phyloP scores from a whole-genome alignment of 2,329 filamentous ascomycete genomes.

The Fusarium brachygibbosum region DNA sequence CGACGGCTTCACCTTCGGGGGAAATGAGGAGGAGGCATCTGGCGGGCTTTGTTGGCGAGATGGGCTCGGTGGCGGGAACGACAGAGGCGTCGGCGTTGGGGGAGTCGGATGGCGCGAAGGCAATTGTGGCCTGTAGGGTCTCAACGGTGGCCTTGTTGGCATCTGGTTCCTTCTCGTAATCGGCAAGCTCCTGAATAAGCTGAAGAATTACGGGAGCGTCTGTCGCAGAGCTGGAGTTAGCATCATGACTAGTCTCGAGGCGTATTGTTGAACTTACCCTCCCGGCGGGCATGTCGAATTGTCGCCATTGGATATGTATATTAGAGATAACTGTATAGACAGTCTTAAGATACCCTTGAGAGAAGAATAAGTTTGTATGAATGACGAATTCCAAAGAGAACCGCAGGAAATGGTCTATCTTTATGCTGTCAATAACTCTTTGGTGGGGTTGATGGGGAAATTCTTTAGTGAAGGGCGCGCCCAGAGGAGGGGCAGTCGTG shows the following conservation, averaged over 20 bases:
- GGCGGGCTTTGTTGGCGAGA: conserved; percentile 71
- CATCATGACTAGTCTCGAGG: conserved; percentile 16
- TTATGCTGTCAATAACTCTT: conserved; percentile 9
- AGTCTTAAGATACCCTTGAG: conserved; percentile 6
- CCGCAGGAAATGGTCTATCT: conserved; percentile 1
- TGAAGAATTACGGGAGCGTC: conserved; percentile 85
- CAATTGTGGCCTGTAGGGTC: conserved; percentile 79
- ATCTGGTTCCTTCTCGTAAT: conserved; percentile 84
- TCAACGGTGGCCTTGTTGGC: conserved; percentile 83
- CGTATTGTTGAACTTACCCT: conserved; percentile 35
- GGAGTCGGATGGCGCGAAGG: conserved; percentile 74
- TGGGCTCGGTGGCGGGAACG: conserved; percentile 65
- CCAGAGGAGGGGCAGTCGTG: conserved; percentile 27
- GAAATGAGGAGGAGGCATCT: conserved; percentile 79
- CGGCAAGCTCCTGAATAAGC: conserved; percentile 87
- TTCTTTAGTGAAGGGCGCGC: conserved; percentile 37
- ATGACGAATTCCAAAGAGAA: not conserved
- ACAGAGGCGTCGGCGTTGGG: conserved; percentile 55
- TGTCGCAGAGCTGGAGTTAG: conserved; percentile 54
- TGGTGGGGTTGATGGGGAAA: conserved; percentile 34
- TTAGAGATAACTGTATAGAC: conserved; percentile 12
- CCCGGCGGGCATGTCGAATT: conserved; percentile 46
- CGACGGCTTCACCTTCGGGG: conserved; percentile 65
- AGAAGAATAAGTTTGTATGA: not conserved
- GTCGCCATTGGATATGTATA: conserved; percentile 43